Evolutionary conservation across 768 basidiomycete species (phyloP).

Genomic region (Tephrocybe sp.): DNA sequence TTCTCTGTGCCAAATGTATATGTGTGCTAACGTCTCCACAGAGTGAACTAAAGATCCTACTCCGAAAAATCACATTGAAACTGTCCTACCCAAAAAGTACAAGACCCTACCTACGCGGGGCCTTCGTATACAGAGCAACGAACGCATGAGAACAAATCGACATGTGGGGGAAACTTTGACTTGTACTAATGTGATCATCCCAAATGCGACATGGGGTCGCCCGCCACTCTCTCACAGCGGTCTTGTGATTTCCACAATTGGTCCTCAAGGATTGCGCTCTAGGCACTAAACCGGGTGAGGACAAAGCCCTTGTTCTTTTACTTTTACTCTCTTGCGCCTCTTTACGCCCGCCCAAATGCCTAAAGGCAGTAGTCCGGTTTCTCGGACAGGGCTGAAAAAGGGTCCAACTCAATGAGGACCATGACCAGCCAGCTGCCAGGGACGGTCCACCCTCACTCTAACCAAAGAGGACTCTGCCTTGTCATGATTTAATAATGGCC

Average conservation of each 20-base stretch:
- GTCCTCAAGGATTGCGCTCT: no score
- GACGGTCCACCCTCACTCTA: not conserved
- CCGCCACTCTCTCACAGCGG: slow-evolving; percentile 3
- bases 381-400: slow-evolving; percentile 11
- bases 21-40: not conserved
- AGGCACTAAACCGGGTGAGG: no score
- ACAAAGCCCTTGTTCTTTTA: no score
- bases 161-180: not conserved
- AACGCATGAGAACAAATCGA: not conserved
- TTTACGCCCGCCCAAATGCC: not conserved
- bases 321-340: not conserved
- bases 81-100: no score
- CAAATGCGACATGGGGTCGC: slow-evolving; percentile 2
- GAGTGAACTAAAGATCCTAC: no score
- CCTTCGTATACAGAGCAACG: no score
- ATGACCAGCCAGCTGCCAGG: not conserved
- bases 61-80: no score
- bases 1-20: not conserved
- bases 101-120: no score
- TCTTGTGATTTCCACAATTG: slow-evolving; percentile 6
- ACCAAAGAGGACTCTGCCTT: slow-evolving; percentile 2
- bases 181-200: not conserved
- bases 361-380: slow-evolving; percentile 8
- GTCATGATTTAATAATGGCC: not conserved
- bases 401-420: not conserved